Base-by-base conservation (phyloP, 2,329 filamentous ascomycete species). In the Alternaria triticina region DNA sequence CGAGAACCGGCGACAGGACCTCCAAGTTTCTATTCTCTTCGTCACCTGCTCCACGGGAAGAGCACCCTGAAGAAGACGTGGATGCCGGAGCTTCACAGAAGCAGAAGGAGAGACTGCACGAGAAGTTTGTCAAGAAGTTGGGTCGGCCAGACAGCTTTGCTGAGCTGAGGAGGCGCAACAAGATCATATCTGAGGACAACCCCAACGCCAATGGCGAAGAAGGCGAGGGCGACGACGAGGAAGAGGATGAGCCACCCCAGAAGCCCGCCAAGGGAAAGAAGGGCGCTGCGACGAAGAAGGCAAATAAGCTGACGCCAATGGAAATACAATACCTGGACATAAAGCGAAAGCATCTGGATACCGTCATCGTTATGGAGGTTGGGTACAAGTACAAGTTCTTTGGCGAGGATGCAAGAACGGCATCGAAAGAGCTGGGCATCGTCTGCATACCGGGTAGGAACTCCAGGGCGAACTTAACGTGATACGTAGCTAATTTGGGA, bases 331-430 rank as follows among this genome's bases (percentile, higher is more conserved):
- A 97, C 61, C 86, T 99, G 6, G 94, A 97, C 17, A 97, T 99
- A 79, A 99, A 99, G 82, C 87, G 89, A 64, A 92, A 95, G 71
- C 90, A 98, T 77, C 86, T 93, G 83, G 96, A 98, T 76, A 96
- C 95, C 0, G 74, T 99, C 20, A 85, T 99, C 57, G 91, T 98
- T 12, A 90, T 98, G 56, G 95, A 99, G 78, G 96, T 98, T 9
- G 96, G 96, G 54, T 99, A 99, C 83, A 99, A 99, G 78, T 99
- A 97, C 81, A 90, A 92, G 33, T 97, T 99, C 83, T 97, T 97
- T 76, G 96, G 96, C 11, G 95, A 98, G 74, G 96, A 99, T 82
- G 96, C 96, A 9, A 88, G 94, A 57, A 88, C 89, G 57, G 96
- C 95, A 5, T 92, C 94, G 12, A 97, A 95, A 79, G 93, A 95